Conservation (phyloP, 2,329 filamentous ascomycete species). For the Fusarium phyllophilum region DNA sequence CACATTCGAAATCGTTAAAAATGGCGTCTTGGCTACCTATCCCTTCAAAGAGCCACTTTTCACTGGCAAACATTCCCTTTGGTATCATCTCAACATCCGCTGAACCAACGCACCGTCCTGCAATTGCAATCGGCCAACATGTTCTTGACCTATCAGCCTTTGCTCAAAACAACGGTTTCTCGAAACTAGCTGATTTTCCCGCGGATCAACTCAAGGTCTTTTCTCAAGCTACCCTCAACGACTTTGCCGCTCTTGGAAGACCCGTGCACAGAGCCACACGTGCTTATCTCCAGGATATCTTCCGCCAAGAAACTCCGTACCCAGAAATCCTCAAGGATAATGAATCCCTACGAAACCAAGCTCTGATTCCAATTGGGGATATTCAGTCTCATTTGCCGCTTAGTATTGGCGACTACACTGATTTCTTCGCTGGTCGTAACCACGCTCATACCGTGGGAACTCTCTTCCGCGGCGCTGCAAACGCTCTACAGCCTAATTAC, state of each 20-base stretch:
- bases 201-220: conserved; percentile 43
- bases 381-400: conserved; percentile 77
- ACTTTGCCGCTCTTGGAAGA: conserved; percentile 64
- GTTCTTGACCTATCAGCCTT: conserved; percentile 76
- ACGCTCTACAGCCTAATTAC: conserved; percentile 84
- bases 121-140: conserved; percentile 77
- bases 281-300: conserved; percentile 70
- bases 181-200: conserved; percentile 39
- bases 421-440: conserved; percentile 83
- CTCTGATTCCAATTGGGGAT: conserved; percentile 49
- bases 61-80: conserved; percentile 83
- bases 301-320: conserved; percentile 63
- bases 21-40: conserved; percentile 27
- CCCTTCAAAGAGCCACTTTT: conserved; percentile 22
- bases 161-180: conserved; percentile 56
- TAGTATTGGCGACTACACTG: conserved; percentile 83
- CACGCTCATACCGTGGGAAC: conserved; percentile 77
- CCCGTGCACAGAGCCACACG: conserved; percentile 75
- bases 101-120: conserved; percentile 67
- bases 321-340: conserved; percentile 51
- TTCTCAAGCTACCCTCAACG: conserved; percentile 45
- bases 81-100: conserved; percentile 76
- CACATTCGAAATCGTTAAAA: too few relatives aligned
- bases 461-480: conserved; percentile 76
- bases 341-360: conserved; percentile 43